Evolutionary conservation across 2,329 filamentous ascomycete genomes (phyloP).

Genomic region (Alternaria tenuissima): DNA sequence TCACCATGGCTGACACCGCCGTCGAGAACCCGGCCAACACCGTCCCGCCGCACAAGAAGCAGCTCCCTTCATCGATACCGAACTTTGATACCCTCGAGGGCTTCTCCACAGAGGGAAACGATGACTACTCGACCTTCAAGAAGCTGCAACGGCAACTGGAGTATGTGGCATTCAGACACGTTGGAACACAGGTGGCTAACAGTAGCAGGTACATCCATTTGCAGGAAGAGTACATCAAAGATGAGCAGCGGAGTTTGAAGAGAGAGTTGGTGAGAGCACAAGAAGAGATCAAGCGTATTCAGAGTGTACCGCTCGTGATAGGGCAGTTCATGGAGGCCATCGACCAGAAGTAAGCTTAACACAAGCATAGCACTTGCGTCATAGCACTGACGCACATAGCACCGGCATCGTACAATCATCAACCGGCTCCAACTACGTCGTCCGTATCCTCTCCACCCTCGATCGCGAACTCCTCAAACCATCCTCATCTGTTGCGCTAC

Average conservation of each 20-base stretch:
- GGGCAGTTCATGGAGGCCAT: slow-evolving; percentile 99
- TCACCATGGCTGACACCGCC: slow-evolving; percentile 81
- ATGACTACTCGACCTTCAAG: slow-evolving; percentile 96
- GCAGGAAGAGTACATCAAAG: slow-evolving; percentile 99
- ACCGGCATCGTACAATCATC: slow-evolving; percentile 99
- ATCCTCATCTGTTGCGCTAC: slow-evolving; percentile 94
- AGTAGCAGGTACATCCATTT: slow-evolving; percentile 82
- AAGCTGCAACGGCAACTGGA: slow-evolving; percentile 96
- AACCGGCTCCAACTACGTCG: slow-evolving; percentile 98
- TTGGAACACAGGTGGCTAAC: slow-evolving; percentile 37
- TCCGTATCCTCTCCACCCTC: slow-evolving; percentile 96
- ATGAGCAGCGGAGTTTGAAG: slow-evolving; percentile 98
- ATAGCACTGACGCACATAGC: slow-evolving; percentile 58
- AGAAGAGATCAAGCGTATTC: slow-evolving; percentile 99
- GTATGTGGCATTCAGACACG: slow-evolving; percentile 60
- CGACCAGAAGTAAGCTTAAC: slow-evolving; percentile 83
- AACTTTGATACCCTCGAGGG: slow-evolving; percentile 92
- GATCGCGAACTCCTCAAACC: slow-evolving; percentile 98
- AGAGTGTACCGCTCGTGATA: slow-evolving; percentile 96
- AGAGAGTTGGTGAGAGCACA: slow-evolving; percentile 95
- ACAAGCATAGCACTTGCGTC: slow-evolving; percentile 1
- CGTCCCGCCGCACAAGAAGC: slow-evolving; percentile 81
- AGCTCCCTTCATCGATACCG: slow-evolving; percentile 79
- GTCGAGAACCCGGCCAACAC: slow-evolving; percentile 82
- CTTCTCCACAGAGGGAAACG: slow-evolving; percentile 78